Conservation (phyloP, 2,329 filamentous ascomycete species). For the Cladophialophora carrionii region DNA sequence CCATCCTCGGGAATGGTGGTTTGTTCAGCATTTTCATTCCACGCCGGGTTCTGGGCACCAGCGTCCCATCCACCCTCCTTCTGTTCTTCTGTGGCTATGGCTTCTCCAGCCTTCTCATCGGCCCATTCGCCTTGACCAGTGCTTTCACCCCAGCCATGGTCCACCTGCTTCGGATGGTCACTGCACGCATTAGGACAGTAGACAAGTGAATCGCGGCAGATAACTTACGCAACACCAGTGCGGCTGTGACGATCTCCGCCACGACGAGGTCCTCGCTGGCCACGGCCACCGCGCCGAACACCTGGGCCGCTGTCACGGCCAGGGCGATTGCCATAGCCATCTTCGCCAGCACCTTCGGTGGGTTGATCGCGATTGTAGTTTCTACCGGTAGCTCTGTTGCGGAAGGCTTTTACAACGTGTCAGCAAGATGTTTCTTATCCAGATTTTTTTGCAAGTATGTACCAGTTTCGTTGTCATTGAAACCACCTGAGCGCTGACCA, state of each 20-base stretch:
- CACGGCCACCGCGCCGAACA: constrained; percentile 62
- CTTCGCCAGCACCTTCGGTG: constrained; percentile 63
- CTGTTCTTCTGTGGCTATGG: constrained; percentile 82
- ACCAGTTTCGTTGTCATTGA: constrained; percentile 85
- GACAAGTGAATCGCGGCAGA: neutral
- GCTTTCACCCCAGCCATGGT: constrained; percentile 83
- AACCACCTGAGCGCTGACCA: constrained; percentile 59
- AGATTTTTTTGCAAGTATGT: constrained; percentile 50
- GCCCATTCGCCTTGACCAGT: constrained; percentile 82
- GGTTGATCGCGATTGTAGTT: constrained; percentile 80
- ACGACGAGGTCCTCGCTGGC: constrained; percentile 57
- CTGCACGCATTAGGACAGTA: constrained; percentile 42
- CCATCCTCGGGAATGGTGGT: constrained; percentile 32
- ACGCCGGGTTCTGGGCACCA: constrained; percentile 40
- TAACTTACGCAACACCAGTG: constrained; percentile 61
- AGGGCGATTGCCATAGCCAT: constrained; percentile 46
- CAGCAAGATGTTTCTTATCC: constrained; percentile 11
- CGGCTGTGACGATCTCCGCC: constrained; percentile 67
- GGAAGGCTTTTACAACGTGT: constrained; percentile 69
- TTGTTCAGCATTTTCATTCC: constrained; percentile 38
- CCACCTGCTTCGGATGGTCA: constrained; percentile 57
- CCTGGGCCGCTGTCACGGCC: constrained; percentile 49
- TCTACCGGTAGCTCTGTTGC: constrained; percentile 80
- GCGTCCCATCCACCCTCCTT: constrained; percentile 64
- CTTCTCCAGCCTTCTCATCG: constrained; percentile 89